These are phyloP conservation scores for Durio zibethinus DNA, from an alignment of 345 rosid genomes.

Conservation along the genomic window DNA sequence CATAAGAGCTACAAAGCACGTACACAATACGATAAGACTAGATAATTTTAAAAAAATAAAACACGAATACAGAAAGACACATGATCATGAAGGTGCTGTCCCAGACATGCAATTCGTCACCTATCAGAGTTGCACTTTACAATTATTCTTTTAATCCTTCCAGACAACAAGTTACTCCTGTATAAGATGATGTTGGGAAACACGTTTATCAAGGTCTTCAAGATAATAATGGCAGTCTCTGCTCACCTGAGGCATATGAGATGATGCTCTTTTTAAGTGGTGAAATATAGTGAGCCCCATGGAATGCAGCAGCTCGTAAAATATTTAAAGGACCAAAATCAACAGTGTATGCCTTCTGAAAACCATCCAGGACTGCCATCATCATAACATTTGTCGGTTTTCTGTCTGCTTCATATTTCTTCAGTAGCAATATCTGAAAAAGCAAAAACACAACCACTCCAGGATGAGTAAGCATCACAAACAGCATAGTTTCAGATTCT, in stretches of 20 bases:
- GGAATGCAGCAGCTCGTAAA: slow-evolving; percentile 77
- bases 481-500: not conserved
- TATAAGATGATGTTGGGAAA: not conserved
- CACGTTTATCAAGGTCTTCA: slow-evolving; percentile 8
- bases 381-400: slow-evolving; percentile 70
- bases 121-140: not conserved
- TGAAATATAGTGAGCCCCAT: slow-evolving; percentile 70
- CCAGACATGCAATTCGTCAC: not conserved
- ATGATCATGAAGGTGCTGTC: too few relatives aligned
- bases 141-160: not conserved
- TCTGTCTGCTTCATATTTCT: slow-evolving; percentile 74
- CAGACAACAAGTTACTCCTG: not conserved
- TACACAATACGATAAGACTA: too few relatives aligned
- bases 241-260: slow-evolving; percentile 80
- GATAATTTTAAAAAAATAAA: too few relatives aligned
- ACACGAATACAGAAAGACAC: too few relatives aligned
- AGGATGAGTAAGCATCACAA: not conserved
- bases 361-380: slow-evolving; percentile 89
- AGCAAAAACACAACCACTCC: not conserved
- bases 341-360: slow-evolving; percentile 79
- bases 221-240: slow-evolving; percentile 50
- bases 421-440: slow-evolving; percentile 51
- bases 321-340: slow-evolving; percentile 82
- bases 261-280: slow-evolving; percentile 79
- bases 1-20: too few relatives aligned